Evolutionary conservation across 768 basidiomycete species (phyloP), one percentile per base, ranked within the genome.

Genomic region (Russula emetica): DNA sequence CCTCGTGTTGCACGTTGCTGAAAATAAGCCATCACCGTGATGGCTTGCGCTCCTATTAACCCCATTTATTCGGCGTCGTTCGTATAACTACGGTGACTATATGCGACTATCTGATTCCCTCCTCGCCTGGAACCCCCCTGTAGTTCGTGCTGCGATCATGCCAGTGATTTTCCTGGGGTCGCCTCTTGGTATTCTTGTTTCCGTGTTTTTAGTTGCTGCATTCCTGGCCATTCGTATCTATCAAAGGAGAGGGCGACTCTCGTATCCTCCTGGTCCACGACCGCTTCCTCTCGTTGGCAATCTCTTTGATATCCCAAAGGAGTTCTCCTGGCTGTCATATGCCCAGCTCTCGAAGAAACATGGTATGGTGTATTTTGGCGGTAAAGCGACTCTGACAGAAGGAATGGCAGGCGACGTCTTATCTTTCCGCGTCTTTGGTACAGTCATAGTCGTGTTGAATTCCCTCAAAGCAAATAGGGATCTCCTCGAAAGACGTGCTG

Each of bases 181-280:
- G 9, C 0, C 32, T 16, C 6, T 34, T 22, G 44, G 47, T 45
- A 5, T 58, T 24, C 32, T 58, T 26, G 18, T 34, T 9, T 14
- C 56, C 14, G 20, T 32, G 3, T 56, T 11, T 2, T 56, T 3
- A 30, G 28, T 51, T 42, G 24, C 10, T 20, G 36, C n/a, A 20
- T 38, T 62, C 30, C n/a, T n/a, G 14, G 38, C 24, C 16, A 36
- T 62, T 45, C 61, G 61, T n/a, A 47, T 22, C 16, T 16, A 49
- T 30, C 20, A 4, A 47, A 49, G n/a, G 51, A 34, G 54, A 5
- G 0, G 47, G 1, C 24, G 54, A 16, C 32, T 55, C 5, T 59
- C 59, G 3, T 64, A 64, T 13, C 63, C 63, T 6, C 63, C 63
- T 28, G 63, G 63, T 5, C 63, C 63, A 5, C 50, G 28, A 42